Base-by-base conservation (phyloP, 148 eudicot species). In the Amaranthus cruentus region DNA sequence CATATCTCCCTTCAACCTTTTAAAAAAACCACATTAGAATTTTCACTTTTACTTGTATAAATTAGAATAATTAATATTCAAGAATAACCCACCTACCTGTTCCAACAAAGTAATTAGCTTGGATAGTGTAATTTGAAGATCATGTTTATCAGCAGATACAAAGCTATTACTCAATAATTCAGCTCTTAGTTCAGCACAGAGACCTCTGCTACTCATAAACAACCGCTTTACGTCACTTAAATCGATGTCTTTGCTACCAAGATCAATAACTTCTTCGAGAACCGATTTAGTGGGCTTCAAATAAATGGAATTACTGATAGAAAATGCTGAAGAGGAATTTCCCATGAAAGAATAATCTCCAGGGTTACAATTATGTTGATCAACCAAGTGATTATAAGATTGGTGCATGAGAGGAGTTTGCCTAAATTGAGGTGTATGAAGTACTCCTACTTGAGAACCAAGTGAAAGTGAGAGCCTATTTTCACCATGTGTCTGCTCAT, bases 1-100 rank as follows among this genome's bases (percentile, higher is more conserved):
- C 92, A 72, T 88, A 95, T 72, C 87, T 88, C 59, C 87, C 84
- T 81, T 95, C 99, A 49, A 92, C 97, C 99, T 96, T 21, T 3
- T 38, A 42, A n/a, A n/a, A n/a, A n/a, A n/a, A n/a, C n/a, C n/a
- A n/a, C n/a, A n/a, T n/a, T n/a, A n/a, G n/a, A n/a, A n/a, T n/a
- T n/a, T n/a, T n/a, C n/a, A n/a, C n/a, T n/a, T n/a, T n/a, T n/a
- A n/a, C n/a, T n/a, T n/a, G n/a, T n/a, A n/a, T n/a, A n/a, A n/a
- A n/a, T n/a, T n/a, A n/a, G n/a, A n/a, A n/a, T n/a, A n/a, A n/a
- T n/a, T n/a, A n/a, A n/a, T n/a, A n/a, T n/a, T n/a, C n/a, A n/a
- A 63, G 7, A 47, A 38, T 3, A 7, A 47, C 4, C n/a, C 51
- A 87, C 83, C 47, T 52, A 91, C 99, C 96, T 96, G 96, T 79